Conservation (phyloP, 306 rosid species). For the Citrullus mucosospermus region DNA sequence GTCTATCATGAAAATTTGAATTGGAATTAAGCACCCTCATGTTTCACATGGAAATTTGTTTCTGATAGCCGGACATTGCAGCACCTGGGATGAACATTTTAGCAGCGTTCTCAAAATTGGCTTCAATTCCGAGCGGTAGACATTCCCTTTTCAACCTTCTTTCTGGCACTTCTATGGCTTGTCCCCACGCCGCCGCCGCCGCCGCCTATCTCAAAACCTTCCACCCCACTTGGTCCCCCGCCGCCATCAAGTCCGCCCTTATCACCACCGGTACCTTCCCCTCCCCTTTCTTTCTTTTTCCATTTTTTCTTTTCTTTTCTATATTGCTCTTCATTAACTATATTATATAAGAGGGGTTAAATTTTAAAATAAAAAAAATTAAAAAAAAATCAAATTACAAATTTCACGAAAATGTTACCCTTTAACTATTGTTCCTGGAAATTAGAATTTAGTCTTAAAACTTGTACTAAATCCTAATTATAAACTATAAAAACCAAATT, state of each 20-base stretch:
- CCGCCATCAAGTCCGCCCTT: slow-evolving; percentile 90
- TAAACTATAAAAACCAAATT: too few species aligned
- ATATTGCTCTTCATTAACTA: not conserved
- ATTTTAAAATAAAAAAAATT: too few species aligned
- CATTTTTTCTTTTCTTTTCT: not conserved
- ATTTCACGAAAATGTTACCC: too few species aligned
- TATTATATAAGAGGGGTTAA: too few species aligned
- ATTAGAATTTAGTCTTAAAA: too few species aligned
- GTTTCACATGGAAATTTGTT: too few species aligned
- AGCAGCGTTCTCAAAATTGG: slow-evolving; percentile 42
- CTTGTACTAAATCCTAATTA: too few species aligned
- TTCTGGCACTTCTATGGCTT: slow-evolving; percentile 86
- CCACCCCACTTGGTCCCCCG: slow-evolving; percentile 83
- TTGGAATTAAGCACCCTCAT: too few species aligned
- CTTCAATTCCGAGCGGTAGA: slow-evolving; percentile 31
- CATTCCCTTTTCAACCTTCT: slow-evolving; percentile 32
- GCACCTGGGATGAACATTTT: slow-evolving; percentile 79
- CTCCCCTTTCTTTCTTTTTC: not conserved
- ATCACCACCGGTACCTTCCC: slow-evolving; percentile 57
- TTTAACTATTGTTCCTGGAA: too few species aligned
- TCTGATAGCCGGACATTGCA: slow-evolving; percentile 41
- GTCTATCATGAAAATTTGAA: too few species aligned
- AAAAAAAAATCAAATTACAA: too few species aligned
- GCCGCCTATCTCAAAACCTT: slow-evolving; percentile 72
- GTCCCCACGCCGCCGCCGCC: slow-evolving; percentile 67